Percentiles rank a stretch among this genome's conserved stretches.
Evolutionary conservation across 495 filamentous ascomycete species (phyloP).

Genomic region (Hapsidospora chrysogenum): DNA sequence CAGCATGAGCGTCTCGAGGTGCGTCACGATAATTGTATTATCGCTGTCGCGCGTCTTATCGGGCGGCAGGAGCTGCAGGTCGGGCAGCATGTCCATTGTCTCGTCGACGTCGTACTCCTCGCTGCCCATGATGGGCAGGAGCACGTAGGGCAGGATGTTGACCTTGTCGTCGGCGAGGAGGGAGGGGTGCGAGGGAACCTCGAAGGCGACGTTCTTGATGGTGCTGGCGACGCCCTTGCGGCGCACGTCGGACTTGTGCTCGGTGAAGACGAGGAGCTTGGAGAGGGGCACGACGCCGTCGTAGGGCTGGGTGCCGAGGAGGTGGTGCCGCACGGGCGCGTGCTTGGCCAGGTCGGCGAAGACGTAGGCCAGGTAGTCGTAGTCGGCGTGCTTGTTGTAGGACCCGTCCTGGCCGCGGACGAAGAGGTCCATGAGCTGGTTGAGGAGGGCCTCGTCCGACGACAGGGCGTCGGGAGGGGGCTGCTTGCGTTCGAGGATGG

Average conservation of each 20-base stretch:
- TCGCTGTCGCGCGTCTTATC: constrained; percentile 77
- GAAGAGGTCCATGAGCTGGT: constrained; percentile 89
- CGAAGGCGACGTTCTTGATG: constrained; percentile 73
- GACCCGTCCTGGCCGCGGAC: constrained; percentile 69
- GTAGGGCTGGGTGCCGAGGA: constrained; percentile 55
- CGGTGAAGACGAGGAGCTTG: constrained; percentile 84
- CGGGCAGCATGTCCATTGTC: constrained; percentile 60
- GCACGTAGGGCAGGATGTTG: constrained; percentile 71
- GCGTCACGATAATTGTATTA: constrained; percentile 55
- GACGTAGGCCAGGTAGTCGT: constrained; percentile 81
- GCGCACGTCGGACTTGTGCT: constrained; percentile 62
- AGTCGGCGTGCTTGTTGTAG: constrained; percentile 77
- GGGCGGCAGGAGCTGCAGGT: constrained; percentile 72
- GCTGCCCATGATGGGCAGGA: constrained; percentile 47
- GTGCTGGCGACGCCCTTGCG: constrained; percentile 81
- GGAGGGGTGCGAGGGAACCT: constrained; percentile 48
- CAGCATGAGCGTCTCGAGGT: constrained; percentile 73
- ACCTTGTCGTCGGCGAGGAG: constrained; percentile 54
- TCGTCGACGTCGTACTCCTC: constrained; percentile 59
- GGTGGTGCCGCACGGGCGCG: constrained; percentile 55
- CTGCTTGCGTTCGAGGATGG: constrained; percentile 47
- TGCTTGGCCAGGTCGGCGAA: constrained; percentile 85
- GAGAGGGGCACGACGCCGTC: constrained; percentile 66
- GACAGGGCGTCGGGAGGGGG: constrained; percentile 37
- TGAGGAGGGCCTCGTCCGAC: constrained; percentile 58